phyloP scores from a whole-genome alignment of 2,329 filamentous ascomycete genomes.

The Cadophora gregata region DNA sequence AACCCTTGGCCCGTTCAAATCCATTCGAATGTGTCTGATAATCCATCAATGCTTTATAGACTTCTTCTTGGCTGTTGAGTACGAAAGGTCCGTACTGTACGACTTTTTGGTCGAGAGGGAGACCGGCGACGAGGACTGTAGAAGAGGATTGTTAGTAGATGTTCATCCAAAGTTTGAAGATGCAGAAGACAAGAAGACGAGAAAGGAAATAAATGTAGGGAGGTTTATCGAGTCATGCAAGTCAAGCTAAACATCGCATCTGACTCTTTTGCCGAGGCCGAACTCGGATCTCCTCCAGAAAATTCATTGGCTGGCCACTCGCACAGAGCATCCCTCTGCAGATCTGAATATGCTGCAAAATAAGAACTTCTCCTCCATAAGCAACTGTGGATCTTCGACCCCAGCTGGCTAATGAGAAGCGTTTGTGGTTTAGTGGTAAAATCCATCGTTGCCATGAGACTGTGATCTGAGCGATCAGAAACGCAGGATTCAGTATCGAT shows the following conservation, averaged over 20 bases:
- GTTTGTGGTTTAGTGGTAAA: conserved; percentile 42
- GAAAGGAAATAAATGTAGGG: too few relatives aligned
- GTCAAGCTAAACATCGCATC: not conserved
- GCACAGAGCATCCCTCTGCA: not conserved
- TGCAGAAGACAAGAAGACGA: not conserved
- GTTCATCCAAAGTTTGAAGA: not conserved
- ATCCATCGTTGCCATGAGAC: conserved; percentile 39
- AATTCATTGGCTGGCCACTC: not conserved
- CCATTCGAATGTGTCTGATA: conserved; percentile 76
- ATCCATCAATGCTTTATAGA: conserved; percentile 78
- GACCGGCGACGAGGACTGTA: conserved; percentile 73
- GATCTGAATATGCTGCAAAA: conserved; percentile 12
- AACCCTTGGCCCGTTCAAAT: conserved; percentile 79
- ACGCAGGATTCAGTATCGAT: conserved; percentile 29
- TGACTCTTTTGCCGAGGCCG: conserved; percentile 2
- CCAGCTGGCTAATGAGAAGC: conserved; percentile 29
- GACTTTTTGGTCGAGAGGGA: conserved; percentile 79
- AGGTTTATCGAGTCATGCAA: not conserved
- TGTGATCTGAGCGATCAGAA: conserved; percentile 7
- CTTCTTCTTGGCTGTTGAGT: conserved; percentile 72
- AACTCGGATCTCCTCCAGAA: not conserved
- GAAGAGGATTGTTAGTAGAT: conserved; percentile 13
- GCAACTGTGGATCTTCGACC: too few relatives aligned
- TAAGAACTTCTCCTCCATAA: conserved; percentile 19
- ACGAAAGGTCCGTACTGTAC: conserved; percentile 89